These are phyloP conservation scores for Eruca vesicaria DNA, from an alignment of 441 rosid species.

Conservation along the genomic window DNA sequence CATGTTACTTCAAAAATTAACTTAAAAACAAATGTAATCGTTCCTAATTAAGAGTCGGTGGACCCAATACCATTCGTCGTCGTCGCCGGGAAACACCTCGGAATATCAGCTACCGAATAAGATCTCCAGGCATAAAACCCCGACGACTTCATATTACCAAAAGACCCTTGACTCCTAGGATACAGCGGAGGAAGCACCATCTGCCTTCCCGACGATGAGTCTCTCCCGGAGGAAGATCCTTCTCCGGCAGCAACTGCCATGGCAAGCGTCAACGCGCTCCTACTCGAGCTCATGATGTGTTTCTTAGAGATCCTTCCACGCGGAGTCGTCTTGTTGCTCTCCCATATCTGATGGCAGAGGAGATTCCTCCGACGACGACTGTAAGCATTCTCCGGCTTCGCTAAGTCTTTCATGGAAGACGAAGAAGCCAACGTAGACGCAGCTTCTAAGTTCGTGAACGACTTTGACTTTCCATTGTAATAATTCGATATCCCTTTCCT, in stretches of 20 bases:
- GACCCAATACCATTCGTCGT: constrained; percentile 9
- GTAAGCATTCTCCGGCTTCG: constrained; percentile 73
- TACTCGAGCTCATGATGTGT: constrained; percentile 54
- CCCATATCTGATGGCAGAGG: constrained; percentile 63
- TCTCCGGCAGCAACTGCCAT: constrained; percentile 62
- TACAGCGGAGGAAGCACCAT: constrained; percentile 55
- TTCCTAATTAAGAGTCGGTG: constrained; percentile 17
- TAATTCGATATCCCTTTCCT: constrained; percentile 84
- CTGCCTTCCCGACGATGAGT: constrained; percentile 41
- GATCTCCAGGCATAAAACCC: constrained; percentile 53
- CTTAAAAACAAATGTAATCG: not conserved
- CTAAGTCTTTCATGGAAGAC: constrained; percentile 60
- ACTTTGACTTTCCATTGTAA: constrained; percentile 82
- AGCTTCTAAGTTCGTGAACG: constrained; percentile 61
- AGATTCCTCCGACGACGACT: constrained; percentile 54
- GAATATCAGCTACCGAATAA: constrained; percentile 57
- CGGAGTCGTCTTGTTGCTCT: constrained; percentile 39
- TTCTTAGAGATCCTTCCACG: constrained; percentile 50
- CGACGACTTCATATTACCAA: constrained; percentile 31
- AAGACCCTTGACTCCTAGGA: constrained; percentile 43
- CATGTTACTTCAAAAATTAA: not conserved
- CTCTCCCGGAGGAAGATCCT: constrained; percentile 42
- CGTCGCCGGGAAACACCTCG: constrained; percentile 39
- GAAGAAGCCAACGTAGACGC: constrained; percentile 34
- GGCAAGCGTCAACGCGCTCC: constrained; percentile 69